Percentiles rank a stretch among this genome's conserved stretches.
These are phyloP conservation scores for Trichosporon sp. DNA, from an alignment of 1,284 basidiomycete species.

Conservation along the genomic window DNA sequence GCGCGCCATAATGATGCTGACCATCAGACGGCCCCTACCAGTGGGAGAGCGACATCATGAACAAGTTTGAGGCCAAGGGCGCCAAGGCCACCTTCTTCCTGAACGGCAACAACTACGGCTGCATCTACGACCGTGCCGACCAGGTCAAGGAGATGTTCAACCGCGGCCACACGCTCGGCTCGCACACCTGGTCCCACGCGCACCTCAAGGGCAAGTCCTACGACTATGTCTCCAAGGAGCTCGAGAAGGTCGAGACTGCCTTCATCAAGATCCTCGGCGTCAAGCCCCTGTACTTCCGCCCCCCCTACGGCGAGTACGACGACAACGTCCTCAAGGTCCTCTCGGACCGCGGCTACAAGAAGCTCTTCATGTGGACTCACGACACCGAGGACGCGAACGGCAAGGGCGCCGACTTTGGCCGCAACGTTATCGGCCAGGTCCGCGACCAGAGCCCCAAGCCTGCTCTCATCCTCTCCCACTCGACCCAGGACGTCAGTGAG, in stretches of 20 bases:
- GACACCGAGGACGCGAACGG: slow-evolving; percentile 49
- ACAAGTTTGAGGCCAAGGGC: slow-evolving; percentile 57
- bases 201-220: slow-evolving; percentile 59
- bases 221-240: slow-evolving; percentile 54
- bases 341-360: slow-evolving; percentile 56
- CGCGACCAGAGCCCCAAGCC: slow-evolving; percentile 42
- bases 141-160: slow-evolving; percentile 24
- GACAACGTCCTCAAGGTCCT: slow-evolving; percentile 60
- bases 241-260: slow-evolving; percentile 61
- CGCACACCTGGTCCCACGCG: slow-evolving; percentile 64
- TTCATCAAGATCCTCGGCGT: slow-evolving; percentile 61
- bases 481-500: slow-evolving; percentile 35
- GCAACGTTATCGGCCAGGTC: slow-evolving; percentile 33
- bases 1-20: slow-evolving; percentile 23
- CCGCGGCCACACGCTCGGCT: slow-evolving; percentile 61
- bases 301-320: slow-evolving; percentile 62
- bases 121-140: slow-evolving; percentile 59
- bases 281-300: slow-evolving; percentile 59
- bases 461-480: slow-evolving; percentile 50
- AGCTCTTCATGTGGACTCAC: slow-evolving; percentile 54
- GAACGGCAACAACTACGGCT: slow-evolving; percentile 57
- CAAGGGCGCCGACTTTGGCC: slow-evolving; percentile 37
- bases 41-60: slow-evolving; percentile 58
- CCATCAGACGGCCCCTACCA: slow-evolving; percentile 59
- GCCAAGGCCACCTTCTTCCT: slow-evolving; percentile 65